Evolutionary conservation across 352 stramenopile genomes (phyloP).

Genomic region (Phytophthora chlamydospora): DNA sequence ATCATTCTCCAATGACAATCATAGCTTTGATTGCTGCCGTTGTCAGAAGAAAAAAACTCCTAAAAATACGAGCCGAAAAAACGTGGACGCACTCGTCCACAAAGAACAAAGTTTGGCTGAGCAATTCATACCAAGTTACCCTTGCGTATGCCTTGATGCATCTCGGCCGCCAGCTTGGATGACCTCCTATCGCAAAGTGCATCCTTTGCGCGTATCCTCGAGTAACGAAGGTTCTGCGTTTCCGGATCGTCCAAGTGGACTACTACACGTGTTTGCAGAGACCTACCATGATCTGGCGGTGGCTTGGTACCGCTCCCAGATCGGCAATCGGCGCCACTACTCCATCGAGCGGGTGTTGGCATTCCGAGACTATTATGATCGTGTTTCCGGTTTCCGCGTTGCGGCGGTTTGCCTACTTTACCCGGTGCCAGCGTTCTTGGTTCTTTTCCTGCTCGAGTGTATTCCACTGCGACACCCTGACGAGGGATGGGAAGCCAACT

Average conservation of each 20-base stretch:
- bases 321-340: constrained; percentile 2
- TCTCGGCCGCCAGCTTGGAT: too few species aligned
- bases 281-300: constrained; percentile 1
- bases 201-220: too few species aligned
- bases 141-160: too few species aligned
- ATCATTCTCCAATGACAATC: too few species aligned
- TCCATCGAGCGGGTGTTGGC: constrained; percentile 13
- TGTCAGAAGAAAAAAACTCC: too few species aligned
- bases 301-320: constrained; percentile 4
- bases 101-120: neutral
- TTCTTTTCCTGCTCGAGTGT: constrained; percentile 8
- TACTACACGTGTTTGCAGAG: constrained; percentile 1
- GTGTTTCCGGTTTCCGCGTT: neutral
- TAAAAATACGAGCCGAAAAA: neutral
- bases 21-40: too few species aligned
- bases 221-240: neutral
- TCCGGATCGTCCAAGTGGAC: neutral
- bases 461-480: constrained; percentile 4
- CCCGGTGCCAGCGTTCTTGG: constrained; percentile 2
- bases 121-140: too few species aligned
- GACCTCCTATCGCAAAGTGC: too few species aligned
- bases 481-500: constrained; percentile 8
- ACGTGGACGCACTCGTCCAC: constrained; percentile 1
- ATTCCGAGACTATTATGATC: constrained; percentile 8
- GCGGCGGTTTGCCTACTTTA: constrained; percentile 5